phyloP scores from a whole-genome alignment of 1,284 basidiomycete genomes.

The Trametes hirsuta region DNA sequence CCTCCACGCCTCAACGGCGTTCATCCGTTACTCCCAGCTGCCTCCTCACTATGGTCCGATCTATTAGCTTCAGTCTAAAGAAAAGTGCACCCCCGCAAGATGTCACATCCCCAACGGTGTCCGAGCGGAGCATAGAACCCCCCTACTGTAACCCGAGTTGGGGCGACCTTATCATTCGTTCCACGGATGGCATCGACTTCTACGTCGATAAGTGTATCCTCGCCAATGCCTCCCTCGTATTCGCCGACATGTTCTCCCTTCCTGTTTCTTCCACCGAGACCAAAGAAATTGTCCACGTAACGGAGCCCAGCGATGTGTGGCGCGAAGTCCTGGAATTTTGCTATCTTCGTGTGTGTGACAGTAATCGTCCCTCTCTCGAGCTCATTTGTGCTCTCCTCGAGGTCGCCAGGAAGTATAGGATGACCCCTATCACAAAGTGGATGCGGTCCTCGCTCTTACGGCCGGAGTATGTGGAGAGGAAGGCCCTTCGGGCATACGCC shows the following conservation, averaged over 20 bases:
- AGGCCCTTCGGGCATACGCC: not conserved
- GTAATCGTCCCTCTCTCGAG: slow-evolving; percentile 9
- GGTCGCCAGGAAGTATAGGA: slow-evolving; percentile 40
- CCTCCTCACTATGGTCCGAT: no score
- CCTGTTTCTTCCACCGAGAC: not conserved
- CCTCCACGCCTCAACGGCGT: no score
- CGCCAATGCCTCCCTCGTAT: slow-evolving; percentile 30
- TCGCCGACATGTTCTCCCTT: slow-evolving; percentile 23
- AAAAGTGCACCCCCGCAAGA: no score
- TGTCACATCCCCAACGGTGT: no score
- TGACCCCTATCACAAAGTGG: slow-evolving; percentile 26
- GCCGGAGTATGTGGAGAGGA: not conserved
- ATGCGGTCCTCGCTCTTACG: slow-evolving; percentile 19
- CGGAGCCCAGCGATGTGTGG: not conserved
- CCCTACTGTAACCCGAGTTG: no score
- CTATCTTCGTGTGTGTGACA: not conserved
- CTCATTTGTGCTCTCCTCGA: slow-evolving; percentile 30
- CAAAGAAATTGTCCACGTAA: not conserved
- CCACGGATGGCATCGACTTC: slow-evolving; percentile 25
- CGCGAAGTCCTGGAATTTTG: not conserved
- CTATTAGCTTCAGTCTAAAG: no score
- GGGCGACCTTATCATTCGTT: slow-evolving; percentile 33
- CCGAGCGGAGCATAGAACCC: no score
- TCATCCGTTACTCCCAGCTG: no score
- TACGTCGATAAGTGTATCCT: slow-evolving; percentile 14